A percentile compares a stretch with the other conserved stretches of the same genome.
Conservation (phyloP, 2,329 filamentous ascomycete genomes). For the Colletotrichum echinochloae region DNA sequence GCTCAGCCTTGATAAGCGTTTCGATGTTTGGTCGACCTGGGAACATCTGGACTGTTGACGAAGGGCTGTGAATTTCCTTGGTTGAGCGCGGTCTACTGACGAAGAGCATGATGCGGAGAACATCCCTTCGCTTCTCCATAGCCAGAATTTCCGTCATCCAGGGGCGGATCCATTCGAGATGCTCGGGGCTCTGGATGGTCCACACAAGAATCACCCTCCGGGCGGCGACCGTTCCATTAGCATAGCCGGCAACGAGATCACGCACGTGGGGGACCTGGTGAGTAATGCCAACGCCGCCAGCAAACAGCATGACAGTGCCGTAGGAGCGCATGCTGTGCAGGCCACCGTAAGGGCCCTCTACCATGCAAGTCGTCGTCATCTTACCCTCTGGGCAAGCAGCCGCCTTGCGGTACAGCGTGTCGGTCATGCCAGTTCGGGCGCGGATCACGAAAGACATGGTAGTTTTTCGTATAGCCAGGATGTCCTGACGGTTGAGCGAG, state of each 20-base stretch:
- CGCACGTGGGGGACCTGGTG: slow-evolving; percentile 82
- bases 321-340: slow-evolving; percentile 79
- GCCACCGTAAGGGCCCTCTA: slow-evolving; percentile 83
- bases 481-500: slow-evolving; percentile 69
- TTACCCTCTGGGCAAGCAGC: slow-evolving; percentile 69
- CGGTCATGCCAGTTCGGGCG: slow-evolving; percentile 79
- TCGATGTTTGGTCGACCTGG: slow-evolving; percentile 81
- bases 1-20: slow-evolving; percentile 78
- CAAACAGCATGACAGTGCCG: slow-evolving; percentile 82
- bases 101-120: slow-evolving; percentile 82
- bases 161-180: slow-evolving; percentile 84
- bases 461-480: slow-evolving; percentile 70
- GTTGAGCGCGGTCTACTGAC: slow-evolving; percentile 80
- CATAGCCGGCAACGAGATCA: slow-evolving; percentile 76
- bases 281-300: slow-evolving; percentile 84
- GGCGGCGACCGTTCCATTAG: slow-evolving; percentile 76
- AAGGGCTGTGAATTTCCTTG: slow-evolving; percentile 84
- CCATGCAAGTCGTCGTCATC: slow-evolving; percentile 72
- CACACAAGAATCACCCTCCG: slow-evolving; percentile 81
- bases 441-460: slow-evolving; percentile 79
- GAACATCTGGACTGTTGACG: slow-evolving; percentile 85
- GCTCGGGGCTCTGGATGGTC: slow-evolving; percentile 83
- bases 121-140: slow-evolving; percentile 79
- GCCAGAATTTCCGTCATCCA: slow-evolving; percentile 86
- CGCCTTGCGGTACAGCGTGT: slow-evolving; percentile 75